Base-by-base conservation (phyloP, 345 rosid species). In the Eucalyptus tenuipes region DNA sequence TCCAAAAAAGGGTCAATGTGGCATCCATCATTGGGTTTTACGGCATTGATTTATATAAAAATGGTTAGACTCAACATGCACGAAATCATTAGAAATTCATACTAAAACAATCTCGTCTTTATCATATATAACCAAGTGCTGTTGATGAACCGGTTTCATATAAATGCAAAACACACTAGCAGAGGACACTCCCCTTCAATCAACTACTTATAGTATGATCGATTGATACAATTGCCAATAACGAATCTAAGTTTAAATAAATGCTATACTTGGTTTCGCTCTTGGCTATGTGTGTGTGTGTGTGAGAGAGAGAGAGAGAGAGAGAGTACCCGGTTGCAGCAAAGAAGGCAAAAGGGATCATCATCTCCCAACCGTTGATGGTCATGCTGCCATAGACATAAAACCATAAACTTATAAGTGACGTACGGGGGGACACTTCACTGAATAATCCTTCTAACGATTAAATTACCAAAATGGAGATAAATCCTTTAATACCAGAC, bases 321-420 rank as follows among this genome's bases (percentile, higher is more conserved):
- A 75, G 81, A 68, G 24, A 3, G 68, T 91, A 93, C 93, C 94
- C 94, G 13, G 93, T 84, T 25, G 92, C 94, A 20, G 94, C 94
- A 4, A 93, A 90, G 87, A 93, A 93, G 79, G 94, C 90, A 13
- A 93, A 48, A 53, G 93, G 93, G 79, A 93, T 91, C 94, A 93
- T 93, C 49, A 91, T 89, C 86, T 91, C 91, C 93, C 93, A 93
- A n/a, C 93, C 93, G 75, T 90, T 93, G 25, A 93, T 91, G 50
- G 68, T 86, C 92, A 91, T 93, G 90, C 94, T 93, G 92, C 29
- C 47, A 75, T 20, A 20, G 45, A 75, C 47, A 3, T 40, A 5
- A 0, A 6, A 20, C 24, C 42, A 40, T 37, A 10, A 75, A 75
- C 82, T 75, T 75, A 37, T 75, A 20, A 75, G 27, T 20, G 24